Base-by-base conservation (phyloP, 257 asterid species). In the Paraleonurus japonicus region DNA sequence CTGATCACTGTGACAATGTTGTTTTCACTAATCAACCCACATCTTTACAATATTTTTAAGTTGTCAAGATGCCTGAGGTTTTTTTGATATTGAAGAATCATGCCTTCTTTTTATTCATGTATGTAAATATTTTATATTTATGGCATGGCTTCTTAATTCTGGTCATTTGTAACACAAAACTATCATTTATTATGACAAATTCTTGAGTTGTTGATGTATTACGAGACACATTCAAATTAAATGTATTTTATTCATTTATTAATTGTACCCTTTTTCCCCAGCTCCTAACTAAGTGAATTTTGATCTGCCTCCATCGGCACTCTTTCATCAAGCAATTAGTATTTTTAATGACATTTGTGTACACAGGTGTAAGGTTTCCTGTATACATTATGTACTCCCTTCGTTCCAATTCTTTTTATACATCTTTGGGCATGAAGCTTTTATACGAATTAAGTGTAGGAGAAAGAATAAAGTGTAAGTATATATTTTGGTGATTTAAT, bases 51-150 rank as follows among this genome's bases (percentile, higher is more conserved):
- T 51, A 3, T 27, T 64, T 41, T 24, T 26, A 22, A 39, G 39
- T 41, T 61, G 53, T 53, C 54, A 72, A 72, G 87, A 75, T 78
- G 79, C 47, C 62, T 55, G 85, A 50, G 84, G 82, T 82, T 63
- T 64, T 15, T 27, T 8, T 67, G 4, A 26, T 28, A 9, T 43
- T n/a, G n/a, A n/a, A 13, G 23, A 26, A 23, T 30, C 47, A 22
- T n/a, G 59, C 3, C 66, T 45, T 51, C 2, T 32, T 11, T 48
- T 7, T 30, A 30, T 54, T 22, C 23, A 7, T 82, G 83, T 84
- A 72, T 33, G 75, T 72, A 72, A 26, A 3, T 20, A 22, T 32
- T 17, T 33, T 33, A 4, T 35, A 6, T 4, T 47, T 47, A 15
- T 47, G 54, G 63, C 19, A 23, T 62, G 33, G 33, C 65, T 47